Conservation (phyloP, 805 yeast species). For the Lipomyces mesembrius region DNA sequence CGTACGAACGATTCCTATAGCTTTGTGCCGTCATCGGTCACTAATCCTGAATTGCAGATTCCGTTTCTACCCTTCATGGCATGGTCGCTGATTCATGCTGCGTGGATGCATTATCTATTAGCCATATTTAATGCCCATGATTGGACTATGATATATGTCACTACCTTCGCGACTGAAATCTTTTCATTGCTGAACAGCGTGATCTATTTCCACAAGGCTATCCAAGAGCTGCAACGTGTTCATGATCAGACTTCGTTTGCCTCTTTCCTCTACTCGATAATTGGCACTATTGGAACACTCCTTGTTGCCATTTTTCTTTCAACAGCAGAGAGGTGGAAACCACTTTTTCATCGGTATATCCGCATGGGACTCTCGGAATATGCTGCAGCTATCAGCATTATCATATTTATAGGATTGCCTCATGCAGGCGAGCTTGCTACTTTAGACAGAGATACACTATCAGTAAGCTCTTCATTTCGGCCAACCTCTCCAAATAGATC, state of each 20-base stretch:
- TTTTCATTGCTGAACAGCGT: conserved; percentile 7
- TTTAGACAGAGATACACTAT: not conserved
- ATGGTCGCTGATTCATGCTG: conserved; percentile 3
- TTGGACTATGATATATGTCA: conserved; percentile 4
- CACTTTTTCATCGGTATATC: conserved; percentile 1
- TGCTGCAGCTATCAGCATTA: conserved; percentile 2
- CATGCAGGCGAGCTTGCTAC: not conserved
- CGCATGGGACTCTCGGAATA: conserved; percentile 1
- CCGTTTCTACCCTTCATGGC: conserved; percentile 1
- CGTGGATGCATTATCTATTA: conserved; percentile 3
- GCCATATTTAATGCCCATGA: not conserved
- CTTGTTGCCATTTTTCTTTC: conserved; percentile 7
- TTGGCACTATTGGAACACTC: conserved; percentile 1
- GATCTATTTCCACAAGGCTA: conserved; percentile 2
- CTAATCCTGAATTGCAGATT: not conserved
- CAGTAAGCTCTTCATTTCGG: not conserved
- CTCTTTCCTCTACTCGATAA: not conserved
- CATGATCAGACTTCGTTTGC: not conserved
- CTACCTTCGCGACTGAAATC: not conserved
- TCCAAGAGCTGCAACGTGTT: conserved; percentile 2
- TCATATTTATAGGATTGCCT: not conserved
- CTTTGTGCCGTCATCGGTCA: no score
- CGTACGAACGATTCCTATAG: not conserved
- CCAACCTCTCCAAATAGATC: not conserved
- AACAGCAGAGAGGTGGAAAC: not conserved